Conservation (phyloP, 1,284 basidiomycete genomes). For the Macrocystidia cucumis region DNA sequence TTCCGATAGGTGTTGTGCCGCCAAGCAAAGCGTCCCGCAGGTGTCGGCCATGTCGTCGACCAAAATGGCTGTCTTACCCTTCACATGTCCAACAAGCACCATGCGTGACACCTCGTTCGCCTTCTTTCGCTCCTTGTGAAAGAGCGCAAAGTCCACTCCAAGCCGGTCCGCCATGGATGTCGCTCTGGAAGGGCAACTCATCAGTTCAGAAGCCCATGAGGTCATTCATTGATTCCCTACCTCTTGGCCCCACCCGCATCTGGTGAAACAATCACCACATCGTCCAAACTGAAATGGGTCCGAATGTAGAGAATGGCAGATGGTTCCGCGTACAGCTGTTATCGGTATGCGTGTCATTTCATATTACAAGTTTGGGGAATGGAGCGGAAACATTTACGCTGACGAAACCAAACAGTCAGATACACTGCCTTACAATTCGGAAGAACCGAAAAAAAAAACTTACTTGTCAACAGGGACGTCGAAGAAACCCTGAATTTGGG, state of each 20-base stretch:
- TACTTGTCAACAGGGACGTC: slow-evolving; percentile 99
- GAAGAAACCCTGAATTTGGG: slow-evolving; percentile 99
- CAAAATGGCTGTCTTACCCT: slow-evolving; percentile 93
- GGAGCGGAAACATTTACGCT: slow-evolving; percentile 15
- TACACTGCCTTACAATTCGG: too few relatives aligned
- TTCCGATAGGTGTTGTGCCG: slow-evolving; percentile 84
- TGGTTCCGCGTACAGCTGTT: slow-evolving; percentile 93
- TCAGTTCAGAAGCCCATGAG: too few relatives aligned
- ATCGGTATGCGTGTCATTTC: too few relatives aligned
- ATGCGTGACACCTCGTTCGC: slow-evolving; percentile 99
- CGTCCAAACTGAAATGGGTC: slow-evolving; percentile 80
- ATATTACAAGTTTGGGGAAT: slow-evolving; percentile 32
- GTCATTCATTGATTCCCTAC: too few relatives aligned
- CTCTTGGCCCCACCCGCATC: slow-evolving; percentile 99
- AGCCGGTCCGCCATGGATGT: slow-evolving; percentile 96
- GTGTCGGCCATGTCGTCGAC: slow-evolving; percentile 99
- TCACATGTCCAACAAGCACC: slow-evolving; percentile 94
- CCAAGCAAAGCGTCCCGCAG: slow-evolving; percentile 94
- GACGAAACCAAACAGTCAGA: too few relatives aligned
- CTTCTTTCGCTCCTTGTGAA: slow-evolving; percentile 99
- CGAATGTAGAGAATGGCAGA: slow-evolving; percentile 95
- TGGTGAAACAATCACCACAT: slow-evolving; percentile 96
- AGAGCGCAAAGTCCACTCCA: slow-evolving; percentile 96
- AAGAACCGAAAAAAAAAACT: slow-evolving; percentile 28
- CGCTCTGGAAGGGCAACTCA: slow-evolving; percentile 52